These are phyloP conservation scores for Stachybotrys echinatus DNA, from an alignment of 2,329 filamentous ascomycete species.

Conservation along the genomic window DNA sequence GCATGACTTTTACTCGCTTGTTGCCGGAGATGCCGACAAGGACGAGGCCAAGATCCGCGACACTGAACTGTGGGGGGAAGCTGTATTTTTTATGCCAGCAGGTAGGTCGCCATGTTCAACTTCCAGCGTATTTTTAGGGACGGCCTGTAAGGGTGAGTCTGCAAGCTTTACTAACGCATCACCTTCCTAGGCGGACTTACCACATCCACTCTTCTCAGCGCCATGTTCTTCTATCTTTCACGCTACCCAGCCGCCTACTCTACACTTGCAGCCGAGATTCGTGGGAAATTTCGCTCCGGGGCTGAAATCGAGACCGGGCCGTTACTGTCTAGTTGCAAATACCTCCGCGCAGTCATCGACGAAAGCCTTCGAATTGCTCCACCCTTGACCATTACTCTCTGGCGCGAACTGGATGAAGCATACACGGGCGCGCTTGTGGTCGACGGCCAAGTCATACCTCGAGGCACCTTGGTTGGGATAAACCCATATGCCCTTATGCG, in stretches of 20 bases:
- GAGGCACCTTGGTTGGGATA: constrained; percentile 4
- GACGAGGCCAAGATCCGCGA: background rate
- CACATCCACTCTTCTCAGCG: background rate
- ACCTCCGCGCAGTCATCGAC: constrained; percentile 7
- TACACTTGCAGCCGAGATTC: background rate
- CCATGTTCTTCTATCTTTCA: constrained; percentile 4
- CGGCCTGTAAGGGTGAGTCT: no score
- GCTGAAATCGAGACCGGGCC: background rate
- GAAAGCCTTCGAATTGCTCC: constrained; percentile 6
- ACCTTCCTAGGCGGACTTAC: background rate
- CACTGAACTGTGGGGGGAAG: background rate
- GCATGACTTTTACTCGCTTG: constrained; percentile 7
- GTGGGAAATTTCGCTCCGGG: background rate
- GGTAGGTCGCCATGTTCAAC: background rate
- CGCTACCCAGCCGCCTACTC: constrained; percentile 2
- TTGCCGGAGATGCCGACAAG: background rate
- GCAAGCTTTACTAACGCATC: no score
- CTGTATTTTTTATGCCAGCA: background rate
- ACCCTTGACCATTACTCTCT: background rate
- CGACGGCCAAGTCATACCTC: constrained; percentile 3
- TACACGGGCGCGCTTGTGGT: constrained; percentile 1
- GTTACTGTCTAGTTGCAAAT: background rate
- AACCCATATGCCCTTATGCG: constrained; percentile 5
- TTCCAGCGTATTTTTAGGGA: background rate
- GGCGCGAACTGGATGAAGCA: constrained; percentile 4